Base-by-base conservation (phyloP, 768 basidiomycete species). In the Tephrocybe sp. region DNA sequence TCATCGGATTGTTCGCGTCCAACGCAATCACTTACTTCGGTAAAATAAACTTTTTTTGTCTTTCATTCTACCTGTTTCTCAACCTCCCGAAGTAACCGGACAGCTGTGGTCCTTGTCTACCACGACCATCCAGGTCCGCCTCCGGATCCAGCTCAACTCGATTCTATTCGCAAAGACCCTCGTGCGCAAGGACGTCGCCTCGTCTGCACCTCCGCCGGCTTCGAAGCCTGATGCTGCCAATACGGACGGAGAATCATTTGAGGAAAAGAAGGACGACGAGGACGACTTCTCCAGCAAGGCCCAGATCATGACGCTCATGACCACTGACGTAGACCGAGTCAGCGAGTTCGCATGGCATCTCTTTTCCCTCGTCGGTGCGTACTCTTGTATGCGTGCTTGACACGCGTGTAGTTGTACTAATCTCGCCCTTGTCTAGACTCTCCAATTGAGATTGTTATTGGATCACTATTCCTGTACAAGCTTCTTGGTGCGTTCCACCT, bases 261-360 rank as follows among this genome's bases (percentile, higher is more conserved):
- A 38, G 33, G 45, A 64, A 15, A 65, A 68, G 30, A 69, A 74
- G 42, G 71, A 65, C 28, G 76, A 79, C 7, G 81, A 84, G 50
- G 77, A 80, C 20, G 81, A 83, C 42, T 83, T 85, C 56, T 82
- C 81, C 8, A 83, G 78, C 62, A 85, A 85, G 62, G 80, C 82
- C 5, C 82, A 96, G 70, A 85, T 97, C 60, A 94, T 96, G 93
- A 95, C 90, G 2, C 79, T 96, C 24, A 94, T 96, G 90, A 95
- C 93, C 5, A 93, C 92, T 4, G 93, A 97, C 58, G 91, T 94
- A 24, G 92, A 95, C 65, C 80, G 93, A 48, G 86, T 95, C 55
- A 84, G 86, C 65, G 90, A 95, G 45, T 90, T 95, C 61, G 70
- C 84, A 1, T 89, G 84, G 83, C 87, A 92, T 63, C 57, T 87